Evolutionary conservation across 768 basidiomycete species (phyloP), one percentile per base, ranked within the genome.

Genomic region (Cystobasidium onofrii): DNA sequence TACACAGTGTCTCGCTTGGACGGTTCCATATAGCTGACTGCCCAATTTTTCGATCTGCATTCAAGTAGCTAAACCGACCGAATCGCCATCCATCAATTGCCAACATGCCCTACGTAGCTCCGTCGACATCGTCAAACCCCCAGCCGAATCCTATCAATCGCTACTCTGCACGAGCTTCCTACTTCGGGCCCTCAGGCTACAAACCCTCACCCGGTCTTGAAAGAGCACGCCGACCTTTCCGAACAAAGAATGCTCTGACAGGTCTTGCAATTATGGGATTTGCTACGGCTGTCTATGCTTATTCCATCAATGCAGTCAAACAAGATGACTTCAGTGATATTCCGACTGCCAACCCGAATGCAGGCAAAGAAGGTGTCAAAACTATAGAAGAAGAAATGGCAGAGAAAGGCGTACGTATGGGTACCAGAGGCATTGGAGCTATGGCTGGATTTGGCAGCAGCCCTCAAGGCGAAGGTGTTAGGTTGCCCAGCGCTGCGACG

Each of bases 291-390:
- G 88, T 96, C 10, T 98, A 91, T 87, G 84, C 88, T 2, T 98
- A 97, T 82, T 93, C 92, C 20, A 95, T 98, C 79, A 86, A 87
- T 34, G 93, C 92, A 33, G 93, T 97, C 70, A 92, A 89, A 79
- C 93, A 97, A 79, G 93, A 96, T 80, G 87, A 89, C 46, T 96
- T 95, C 80, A 60, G 54, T 36, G 69, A 71, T 71, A 34, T 71
- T 17, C 69, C 69, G 9, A 36, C 69, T 10, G 41, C 69, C 17
- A 27, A 23, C 17, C 52, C 69, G 9, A 36, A 52, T 33, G 69
- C 69, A 20, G 39, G 29, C 17, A 44, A 44, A 64, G 63, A 64
- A 23, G 55, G 69, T 34, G 55, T 33, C 6, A 71, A 71, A 34
- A 71, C 54, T 39, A 71, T 71, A 9, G 69, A 71, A 36, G 69